Evolutionary conservation across 176 grass and related monocot species (phyloP).

Genomic region (Avena insularis): DNA sequence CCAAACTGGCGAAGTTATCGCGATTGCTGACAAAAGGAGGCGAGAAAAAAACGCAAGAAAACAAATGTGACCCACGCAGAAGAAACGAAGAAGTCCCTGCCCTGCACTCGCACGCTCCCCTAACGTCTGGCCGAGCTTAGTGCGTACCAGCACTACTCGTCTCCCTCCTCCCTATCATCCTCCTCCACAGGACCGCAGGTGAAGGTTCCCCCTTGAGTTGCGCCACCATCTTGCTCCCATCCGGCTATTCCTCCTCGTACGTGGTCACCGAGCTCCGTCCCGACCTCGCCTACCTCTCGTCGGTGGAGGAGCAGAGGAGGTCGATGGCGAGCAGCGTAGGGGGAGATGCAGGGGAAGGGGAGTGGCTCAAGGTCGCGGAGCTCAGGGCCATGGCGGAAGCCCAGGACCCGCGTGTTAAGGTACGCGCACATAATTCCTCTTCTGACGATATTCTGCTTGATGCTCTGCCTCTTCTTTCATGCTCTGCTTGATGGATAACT

Average conservation of each 20-base stretch:
- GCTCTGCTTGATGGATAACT: neutral
- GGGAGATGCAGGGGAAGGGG: conserved; percentile 30
- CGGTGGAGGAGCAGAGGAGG: neutral
- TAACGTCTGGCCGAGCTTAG: neutral
- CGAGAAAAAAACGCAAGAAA: neutral
- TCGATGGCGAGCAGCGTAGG: conserved; percentile 20
- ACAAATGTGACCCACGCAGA: neutral
- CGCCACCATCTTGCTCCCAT: neutral
- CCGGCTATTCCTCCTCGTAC: neutral
- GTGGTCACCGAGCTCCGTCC: neutral
- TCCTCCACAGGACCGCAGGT: neutral
- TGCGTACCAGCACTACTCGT: neutral
- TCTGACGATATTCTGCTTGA: neutral
- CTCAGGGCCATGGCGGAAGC: conserved; percentile 48
- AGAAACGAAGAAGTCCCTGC: neutral
- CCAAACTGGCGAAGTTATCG: neutral
- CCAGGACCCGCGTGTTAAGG: conserved; percentile 53
- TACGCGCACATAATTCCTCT: neutral
- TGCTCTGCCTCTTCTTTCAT: neutral
- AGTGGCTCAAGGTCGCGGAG: conserved; percentile 58
- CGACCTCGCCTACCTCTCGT: neutral
- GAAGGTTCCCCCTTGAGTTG: neutral
- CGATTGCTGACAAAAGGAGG: neutral
- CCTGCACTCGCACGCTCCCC: neutral
- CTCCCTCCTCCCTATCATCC: neutral